Conservation (phyloP, 805 yeast species). For the Komagataella ulmi region DNA sequence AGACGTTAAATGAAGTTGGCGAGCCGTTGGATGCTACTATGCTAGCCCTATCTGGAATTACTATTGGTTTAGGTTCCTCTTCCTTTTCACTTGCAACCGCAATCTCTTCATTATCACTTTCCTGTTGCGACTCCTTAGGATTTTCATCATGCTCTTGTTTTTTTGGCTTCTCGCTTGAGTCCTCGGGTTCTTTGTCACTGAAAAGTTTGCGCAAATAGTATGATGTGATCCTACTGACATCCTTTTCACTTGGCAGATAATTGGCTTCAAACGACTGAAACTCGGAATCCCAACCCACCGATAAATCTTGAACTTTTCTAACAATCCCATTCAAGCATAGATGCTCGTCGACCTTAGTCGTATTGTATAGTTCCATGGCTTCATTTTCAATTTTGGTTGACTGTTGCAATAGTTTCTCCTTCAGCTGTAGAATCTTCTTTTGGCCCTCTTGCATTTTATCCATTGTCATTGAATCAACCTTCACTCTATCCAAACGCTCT, state of each 20-base stretch:
- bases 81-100: conserved; percentile 6
- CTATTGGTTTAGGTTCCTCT: conserved; percentile 1
- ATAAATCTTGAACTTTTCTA: conserved; percentile 63
- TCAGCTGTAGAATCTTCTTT: conserved; percentile 42
- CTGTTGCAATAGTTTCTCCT: conserved; percentile 38
- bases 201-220: conserved; percentile 71
- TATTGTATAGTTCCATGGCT: conserved; percentile 38
- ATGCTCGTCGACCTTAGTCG: conserved; percentile 50
- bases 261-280: conserved; percentile 67
- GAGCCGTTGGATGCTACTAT: background rate
- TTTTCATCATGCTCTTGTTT: conserved; percentile 10
- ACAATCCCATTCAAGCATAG: conserved; percentile 57
- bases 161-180: conserved; percentile 8
- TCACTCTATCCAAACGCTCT: conserved; percentile 63
- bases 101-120: background rate
- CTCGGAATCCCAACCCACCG: conserved; percentile 79
- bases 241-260: conserved; percentile 84
- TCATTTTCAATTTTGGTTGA: conserved; percentile 25
- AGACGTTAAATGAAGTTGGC: background rate
- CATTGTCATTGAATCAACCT: conserved; percentile 56
- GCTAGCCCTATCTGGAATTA: background rate
- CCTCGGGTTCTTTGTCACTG: conserved; percentile 26
- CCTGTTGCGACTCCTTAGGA: background rate
- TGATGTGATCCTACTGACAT: conserved; percentile 81
- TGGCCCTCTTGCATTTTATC: conserved; percentile 65